Conservation (phyloP, 495 filamentous ascomycete species). For the Talaromyces liani region DNA sequence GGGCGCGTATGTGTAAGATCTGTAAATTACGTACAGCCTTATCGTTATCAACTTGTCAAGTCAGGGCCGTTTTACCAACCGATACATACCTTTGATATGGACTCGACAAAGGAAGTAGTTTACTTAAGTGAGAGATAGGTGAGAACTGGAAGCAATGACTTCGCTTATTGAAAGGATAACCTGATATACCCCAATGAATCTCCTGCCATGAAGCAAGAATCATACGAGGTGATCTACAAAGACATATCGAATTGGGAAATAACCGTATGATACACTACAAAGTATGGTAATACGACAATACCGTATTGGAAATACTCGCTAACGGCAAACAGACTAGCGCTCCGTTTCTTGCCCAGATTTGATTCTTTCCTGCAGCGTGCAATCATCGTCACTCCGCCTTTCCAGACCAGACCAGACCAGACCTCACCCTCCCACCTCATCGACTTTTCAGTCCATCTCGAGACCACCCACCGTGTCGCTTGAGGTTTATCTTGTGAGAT, state of each 20-base stretch:
- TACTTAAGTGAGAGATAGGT: too few species aligned
- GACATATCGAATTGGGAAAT: background rate
- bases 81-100: background rate
- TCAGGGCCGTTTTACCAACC: background rate
- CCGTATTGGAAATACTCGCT: background rate
- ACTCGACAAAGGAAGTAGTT: background rate
- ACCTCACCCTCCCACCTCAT: background rate
- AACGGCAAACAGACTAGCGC: background rate
- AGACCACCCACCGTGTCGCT: background rate
- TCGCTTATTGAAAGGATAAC: background rate
- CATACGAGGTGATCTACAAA: background rate
- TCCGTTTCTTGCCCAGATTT: background rate
- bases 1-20: background rate
- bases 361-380: background rate
- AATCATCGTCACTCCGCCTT: constrained; percentile 4
- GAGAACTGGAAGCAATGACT: too few species aligned
- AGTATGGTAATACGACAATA: background rate
- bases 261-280: background rate
- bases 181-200: background rate
- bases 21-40: background rate
- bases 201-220: background rate
- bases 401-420: background rate
- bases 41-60: background rate
- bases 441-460: background rate
- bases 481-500: background rate